phyloP scores from a whole-genome alignment of 2,329 filamentous ascomycete species.

The Endoconidiophora laricicola region DNA sequence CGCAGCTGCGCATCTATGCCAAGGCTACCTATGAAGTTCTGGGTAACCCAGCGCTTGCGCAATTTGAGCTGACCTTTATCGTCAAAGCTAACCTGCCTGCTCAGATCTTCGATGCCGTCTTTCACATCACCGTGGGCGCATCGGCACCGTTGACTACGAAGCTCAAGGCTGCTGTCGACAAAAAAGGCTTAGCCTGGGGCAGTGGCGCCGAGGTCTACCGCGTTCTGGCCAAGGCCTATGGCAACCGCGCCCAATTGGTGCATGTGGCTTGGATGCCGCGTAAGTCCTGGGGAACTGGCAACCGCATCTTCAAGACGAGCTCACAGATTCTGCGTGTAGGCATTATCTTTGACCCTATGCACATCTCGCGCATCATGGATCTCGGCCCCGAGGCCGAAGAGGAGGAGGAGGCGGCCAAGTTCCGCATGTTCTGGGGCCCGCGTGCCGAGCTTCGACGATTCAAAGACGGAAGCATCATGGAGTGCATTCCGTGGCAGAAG shows the following conservation, averaged over 20 bases:
- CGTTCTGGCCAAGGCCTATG: constrained; percentile 53
- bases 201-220: constrained; percentile 43
- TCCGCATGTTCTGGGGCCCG: constrained; percentile 87
- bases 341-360: constrained; percentile 54
- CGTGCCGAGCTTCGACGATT: constrained; percentile 87
- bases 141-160: constrained; percentile 19
- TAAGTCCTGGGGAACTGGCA: constrained; percentile 19
- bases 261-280: constrained; percentile 31
- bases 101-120: constrained; percentile 36
- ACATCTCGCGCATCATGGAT: constrained; percentile 63
- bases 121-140: constrained; percentile 21
- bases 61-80: constrained; percentile 78
- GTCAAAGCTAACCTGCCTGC: constrained; percentile 36
- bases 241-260: constrained; percentile 55
- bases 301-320: constrained; percentile 7
- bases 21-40: constrained; percentile 57
- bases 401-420: constrained; percentile 63
- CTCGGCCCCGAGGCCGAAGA: constrained; percentile 77
- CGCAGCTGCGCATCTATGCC: constrained; percentile 56
- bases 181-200: constrained; percentile 27
- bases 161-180: constrained; percentile 12
- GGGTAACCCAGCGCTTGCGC: constrained; percentile 55
- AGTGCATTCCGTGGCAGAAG: constrained; percentile 74
- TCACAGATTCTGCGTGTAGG: constrained; percentile 29
- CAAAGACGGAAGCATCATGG: constrained; percentile 84